These are phyloP conservation scores for Filobasidium uniguttulatum DNA, from an alignment of 1,284 basidiomycete genomes.

Conservation along the genomic window DNA sequence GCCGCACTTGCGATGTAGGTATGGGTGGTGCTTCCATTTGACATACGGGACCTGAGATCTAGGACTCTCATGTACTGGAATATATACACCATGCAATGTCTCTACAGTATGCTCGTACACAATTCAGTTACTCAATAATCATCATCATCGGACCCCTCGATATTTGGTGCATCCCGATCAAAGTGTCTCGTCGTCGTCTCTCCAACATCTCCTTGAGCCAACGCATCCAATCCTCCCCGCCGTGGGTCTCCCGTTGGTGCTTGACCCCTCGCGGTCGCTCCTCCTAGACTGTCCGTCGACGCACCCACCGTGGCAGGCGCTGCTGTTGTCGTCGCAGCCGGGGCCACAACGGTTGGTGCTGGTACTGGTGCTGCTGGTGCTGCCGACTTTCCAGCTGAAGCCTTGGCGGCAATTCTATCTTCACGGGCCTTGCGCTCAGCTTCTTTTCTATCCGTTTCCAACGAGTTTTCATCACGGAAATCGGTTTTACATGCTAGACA, in stretches of 20 bases:
- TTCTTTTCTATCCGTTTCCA: slow-evolving; percentile 10
- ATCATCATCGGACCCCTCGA: slow-evolving; percentile 3
- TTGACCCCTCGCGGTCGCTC: too few relatives aligned
- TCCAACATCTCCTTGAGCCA: slow-evolving; percentile 17
- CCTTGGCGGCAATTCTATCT: slow-evolving; percentile 3
- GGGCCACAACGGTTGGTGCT: slow-evolving; percentile 7
- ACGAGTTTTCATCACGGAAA: slow-evolving; percentile 53
- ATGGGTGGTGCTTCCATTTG: slow-evolving; percentile 11
- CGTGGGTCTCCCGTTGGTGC: too few relatives aligned
- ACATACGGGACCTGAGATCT: too few relatives aligned
- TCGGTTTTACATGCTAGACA: slow-evolving; percentile 71
- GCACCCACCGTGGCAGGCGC: slow-evolving; percentile 17
- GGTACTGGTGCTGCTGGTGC: background rate
- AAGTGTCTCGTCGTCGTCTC: too few relatives aligned
- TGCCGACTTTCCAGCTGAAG: background rate
- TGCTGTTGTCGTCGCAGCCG: slow-evolving; percentile 16
- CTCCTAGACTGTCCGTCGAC: too few relatives aligned
- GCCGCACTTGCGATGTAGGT: background rate
- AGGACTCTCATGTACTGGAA: background rate
- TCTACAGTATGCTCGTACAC: background rate
- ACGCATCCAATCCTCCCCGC: too few relatives aligned
- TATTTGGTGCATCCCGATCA: too few relatives aligned
- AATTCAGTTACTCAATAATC: slow-evolving; percentile 16
- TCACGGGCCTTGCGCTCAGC: slow-evolving; percentile 8
- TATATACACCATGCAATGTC: too few relatives aligned